Evolutionary conservation across 2,329 filamentous ascomycete genomes (phyloP).

Genomic region (Colletotrichum agaves): DNA sequence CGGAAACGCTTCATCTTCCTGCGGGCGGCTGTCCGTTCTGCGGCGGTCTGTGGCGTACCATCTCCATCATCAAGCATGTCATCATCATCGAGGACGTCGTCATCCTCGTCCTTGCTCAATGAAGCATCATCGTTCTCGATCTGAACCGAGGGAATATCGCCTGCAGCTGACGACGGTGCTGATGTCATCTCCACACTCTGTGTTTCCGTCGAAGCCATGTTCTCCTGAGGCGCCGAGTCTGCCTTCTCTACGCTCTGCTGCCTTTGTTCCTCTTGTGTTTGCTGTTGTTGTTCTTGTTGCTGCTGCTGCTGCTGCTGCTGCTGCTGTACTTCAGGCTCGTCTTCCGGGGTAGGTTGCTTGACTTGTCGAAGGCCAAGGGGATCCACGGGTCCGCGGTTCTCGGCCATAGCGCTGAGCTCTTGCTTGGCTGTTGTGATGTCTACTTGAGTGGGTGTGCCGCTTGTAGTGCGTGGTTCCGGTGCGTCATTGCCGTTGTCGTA

Average conservation of each 20-base stretch:
- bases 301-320: slow-evolving; percentile 28
- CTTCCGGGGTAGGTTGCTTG: slow-evolving; percentile 52
- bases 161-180: slow-evolving; percentile 49
- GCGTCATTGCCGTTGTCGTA: slow-evolving; percentile 56
- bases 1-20: slow-evolving; percentile 84
- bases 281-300: slow-evolving; percentile 41
- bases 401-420: slow-evolving; percentile 50
- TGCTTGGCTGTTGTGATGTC: slow-evolving; percentile 77
- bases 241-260: slow-evolving; percentile 51
- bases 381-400: slow-evolving; percentile 51
- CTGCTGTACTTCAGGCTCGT: slow-evolving; percentile 49
- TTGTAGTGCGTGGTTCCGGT: slow-evolving; percentile 51
- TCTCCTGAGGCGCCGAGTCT: slow-evolving; percentile 52
- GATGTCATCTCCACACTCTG: slow-evolving; percentile 52
- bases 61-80: slow-evolving; percentile 65
- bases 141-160: slow-evolving; percentile 48
- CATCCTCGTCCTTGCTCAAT: slow-evolving; percentile 58
- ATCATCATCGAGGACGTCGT: slow-evolving; percentile 67
- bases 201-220: slow-evolving; percentile 52
- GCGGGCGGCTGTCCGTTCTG: slow-evolving; percentile 66
- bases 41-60: slow-evolving; percentile 61
- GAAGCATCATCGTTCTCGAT: slow-evolving; percentile 49
- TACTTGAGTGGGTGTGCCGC: slow-evolving; percentile 57
- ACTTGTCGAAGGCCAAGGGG: slow-evolving; percentile 54
- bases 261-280: slow-evolving; percentile 39